phyloP scores from a whole-genome alignment of 2,329 filamentous ascomycete genomes.

The Cladophialophora exuberans region DNA sequence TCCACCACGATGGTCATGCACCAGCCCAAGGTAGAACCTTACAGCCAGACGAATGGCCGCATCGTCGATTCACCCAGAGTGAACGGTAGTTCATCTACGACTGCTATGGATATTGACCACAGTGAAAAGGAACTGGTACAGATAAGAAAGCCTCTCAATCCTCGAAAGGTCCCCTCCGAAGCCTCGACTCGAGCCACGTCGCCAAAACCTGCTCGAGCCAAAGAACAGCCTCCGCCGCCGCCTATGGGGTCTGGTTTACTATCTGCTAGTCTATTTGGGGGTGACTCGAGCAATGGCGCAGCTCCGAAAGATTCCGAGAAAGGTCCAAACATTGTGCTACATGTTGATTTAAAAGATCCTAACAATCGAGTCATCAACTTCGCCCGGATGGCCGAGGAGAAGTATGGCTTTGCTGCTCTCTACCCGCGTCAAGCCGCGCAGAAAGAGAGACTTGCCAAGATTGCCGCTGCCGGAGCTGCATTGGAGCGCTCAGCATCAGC shows the following conservation, averaged over 20 bases:
- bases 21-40: constrained; percentile 30
- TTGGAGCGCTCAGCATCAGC: constrained; percentile 62
- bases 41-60: constrained; percentile 41
- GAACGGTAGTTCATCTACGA: constrained; percentile 20
- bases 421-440: constrained; percentile 90
- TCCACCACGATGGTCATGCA: constrained; percentile 27
- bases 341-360: constrained; percentile 77
- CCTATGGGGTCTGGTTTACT: constrained; percentile 67
- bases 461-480: constrained; percentile 84
- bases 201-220: constrained; percentile 60
- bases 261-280: constrained; percentile 63
- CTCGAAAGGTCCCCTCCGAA: constrained; percentile 50
- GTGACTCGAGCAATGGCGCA: constrained; percentile 50
- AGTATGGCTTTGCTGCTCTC: constrained; percentile 90
- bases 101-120: constrained; percentile 27
- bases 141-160: constrained; percentile 43
- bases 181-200: constrained; percentile 57
- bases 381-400: constrained; percentile 87
- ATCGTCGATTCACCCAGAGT: constrained; percentile 25
- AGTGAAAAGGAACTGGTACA: constrained; percentile 31
- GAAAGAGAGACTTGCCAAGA: constrained; percentile 81
- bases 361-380: constrained; percentile 95
- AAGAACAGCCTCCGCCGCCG: constrained; percentile 60
- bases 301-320: constrained; percentile 46
- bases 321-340: constrained; percentile 79